Base-by-base conservation (phyloP, 371 early-diverging fungal species). In the Actinomucor elegans region DNA sequence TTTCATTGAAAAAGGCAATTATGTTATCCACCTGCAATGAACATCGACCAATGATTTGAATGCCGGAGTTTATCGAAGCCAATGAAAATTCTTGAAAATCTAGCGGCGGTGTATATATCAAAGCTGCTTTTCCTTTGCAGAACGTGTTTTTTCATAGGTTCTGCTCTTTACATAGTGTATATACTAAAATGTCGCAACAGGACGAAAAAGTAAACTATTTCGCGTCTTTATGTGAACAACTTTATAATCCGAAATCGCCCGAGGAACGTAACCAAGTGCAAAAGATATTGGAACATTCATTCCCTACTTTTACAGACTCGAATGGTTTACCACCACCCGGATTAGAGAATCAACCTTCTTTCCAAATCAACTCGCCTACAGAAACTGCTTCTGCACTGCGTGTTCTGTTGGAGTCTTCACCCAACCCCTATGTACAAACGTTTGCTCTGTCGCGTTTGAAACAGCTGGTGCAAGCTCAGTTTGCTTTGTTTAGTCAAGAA, bases 231-330 rank as follows among this genome's bases (percentile, higher is more conserved):
- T 83, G 84, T 48, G 73, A 80, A 46, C 70, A 78, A 20, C 64
- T 85, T 20, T 86, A 84, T 59, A 83, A 80, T 55, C 77, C 90
- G 42, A 74, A 83, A 26, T 62, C 75, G 29, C 64, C 77, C 14
- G 71, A 79, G 59, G 83, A 82, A 47, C 83, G 89, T 31, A 63
- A 67, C 18, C 78, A 85, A 53, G 90, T 87, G 14, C 92, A 92
- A 66, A 81, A 76, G 54, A 68, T 85, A 35, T 80, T 94, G 28
- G 88, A 89, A 42, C 81, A 85, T 53, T 84, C 80, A 37, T 92
- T 91, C 50, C 95, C 95, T 23, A 91, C 91, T 14, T 94, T 92
- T 67, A 73, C 85, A 18, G 79, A 73, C 32, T 74, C 78, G 34
- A 71, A 73, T 20, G 61, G 64, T 41, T 27, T 48, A 42, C 42